Base-by-base conservation (phyloP, 108 stramenopile genomes). In the Cyclotella sp. region DNA sequence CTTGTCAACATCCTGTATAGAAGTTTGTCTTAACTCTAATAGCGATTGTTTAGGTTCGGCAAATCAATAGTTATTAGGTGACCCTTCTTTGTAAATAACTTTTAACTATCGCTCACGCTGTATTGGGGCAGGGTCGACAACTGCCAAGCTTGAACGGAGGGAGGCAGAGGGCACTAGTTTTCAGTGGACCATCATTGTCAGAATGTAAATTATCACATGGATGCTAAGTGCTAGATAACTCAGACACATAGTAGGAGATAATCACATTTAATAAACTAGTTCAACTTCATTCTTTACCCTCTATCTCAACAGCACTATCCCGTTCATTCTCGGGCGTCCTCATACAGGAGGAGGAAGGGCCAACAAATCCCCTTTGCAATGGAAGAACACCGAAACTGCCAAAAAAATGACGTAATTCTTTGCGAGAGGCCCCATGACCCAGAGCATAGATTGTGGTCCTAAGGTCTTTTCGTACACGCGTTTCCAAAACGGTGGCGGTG, bases 301-400 rank as follows among this genome's bases (percentile, higher is more conserved):
- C 44, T 45, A 12, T 45, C 9, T 13, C 9, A 49, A 49, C 47
- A 49, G 47, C n/a, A n/a, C 47, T 16, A 9, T 49, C 47, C n/a
- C 47, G 6, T 3, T n/a, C 9, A 3, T 49, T 49, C 9, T 9
- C 47, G 6, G 10, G 9, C 12, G 40, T 41, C 15, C 43, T 87
- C 85, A 95, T 5, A 92, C 90, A 46, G 91, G 93, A 53, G 93
- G 85, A 54, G 93, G 93, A n/a, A 95, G 77, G 15, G 93, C 87
- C 28, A 92, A 59, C 45, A 84, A 47, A 44, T 95, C 89, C 26
- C 93, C 93, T 60, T 85, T 84, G 66, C 80, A 95, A 72, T 95
- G 91, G 58, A 91, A 74, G 24, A 91, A 68, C 0, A 78, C 63
- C 16, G 87, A 87, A 19, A 82, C 84, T 0, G 89, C 91, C 68